Evolutionary conservation across 2,329 filamentous ascomycete genomes (phyloP), one percentile per base, ranked within the genome.

Genomic region (Penicillium brasilianum): DNA sequence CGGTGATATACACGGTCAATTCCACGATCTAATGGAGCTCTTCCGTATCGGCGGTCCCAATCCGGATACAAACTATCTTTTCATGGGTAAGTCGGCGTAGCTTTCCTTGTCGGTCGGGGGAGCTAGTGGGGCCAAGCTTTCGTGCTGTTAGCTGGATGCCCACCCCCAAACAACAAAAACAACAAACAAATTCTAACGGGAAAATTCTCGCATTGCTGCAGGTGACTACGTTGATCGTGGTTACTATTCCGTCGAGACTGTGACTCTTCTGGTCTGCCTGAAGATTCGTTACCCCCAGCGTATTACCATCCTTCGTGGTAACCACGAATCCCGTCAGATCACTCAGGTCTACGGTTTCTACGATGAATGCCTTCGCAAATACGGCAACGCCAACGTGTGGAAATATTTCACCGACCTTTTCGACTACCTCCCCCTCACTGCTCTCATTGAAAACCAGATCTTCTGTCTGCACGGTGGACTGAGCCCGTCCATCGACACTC

Each of bases 331-430:
- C 66, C 90, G 95, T 72, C 95, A 99, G 81, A 99, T 99, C 78
- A 99, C 95, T 49, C 94, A 98, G 80, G 95, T 99, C 61, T 99
- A 99, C 78, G 95, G 95, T 65, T 99, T 99, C 83, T 99, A 99
- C 83, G 95, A 98, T 78, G 95, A 99, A 80, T 99, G 95, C 78
- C 87, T 98, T 72, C 91, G 93, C 77, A 99, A 99, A 83, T 99
- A 99, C 77, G 95, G 95, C 78, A 98, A 97, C 75, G 94, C 95
- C 65, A 98, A 97, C 71, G 95, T 99, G 66, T 99, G 95, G 95
- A 97, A 97, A 84, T 97, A 92, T 77, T 99, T 97, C 78, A 97
- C 93, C 75, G 94, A 99, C 79, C 89, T 99, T 57, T 99, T 99
- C 82, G 95, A 99, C 82, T 99, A 95, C 82, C 91, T 99, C 41